phyloP scores from a whole-genome alignment of 2,329 filamentous ascomycete species.

The Colletotrichum brevisporum region DNA sequence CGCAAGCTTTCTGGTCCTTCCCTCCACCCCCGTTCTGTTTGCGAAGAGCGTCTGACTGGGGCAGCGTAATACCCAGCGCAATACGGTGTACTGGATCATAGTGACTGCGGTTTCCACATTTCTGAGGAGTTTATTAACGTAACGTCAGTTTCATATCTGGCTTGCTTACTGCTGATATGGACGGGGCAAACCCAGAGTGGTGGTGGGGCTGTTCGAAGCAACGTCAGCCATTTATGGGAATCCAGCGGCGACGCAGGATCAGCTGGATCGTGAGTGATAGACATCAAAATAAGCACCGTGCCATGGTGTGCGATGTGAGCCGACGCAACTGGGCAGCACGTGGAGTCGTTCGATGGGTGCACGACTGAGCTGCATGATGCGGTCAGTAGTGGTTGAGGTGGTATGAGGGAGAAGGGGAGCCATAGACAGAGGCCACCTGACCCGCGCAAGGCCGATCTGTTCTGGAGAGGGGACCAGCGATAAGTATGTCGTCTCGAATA shows the following conservation, averaged over 20 bases:
- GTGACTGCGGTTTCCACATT: constrained; percentile 23
- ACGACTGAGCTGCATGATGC: constrained; percentile 36
- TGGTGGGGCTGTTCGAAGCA: too few species aligned
- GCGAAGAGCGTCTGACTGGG: not conserved
- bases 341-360: constrained; percentile 31
- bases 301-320: not conserved
- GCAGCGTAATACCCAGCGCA: too few species aligned
- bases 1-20: constrained; percentile 29
- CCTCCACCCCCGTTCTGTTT: constrained; percentile 1
- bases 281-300: constrained; percentile 35
- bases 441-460: constrained; percentile 14
- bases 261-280: constrained; percentile 29
- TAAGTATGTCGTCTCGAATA: not conserved
- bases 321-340: constrained; percentile 17
- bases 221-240: too few species aligned
- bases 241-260: too few species aligned
- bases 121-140: not conserved
- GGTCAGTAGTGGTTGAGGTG: too few species aligned
- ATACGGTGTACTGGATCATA: too few species aligned
- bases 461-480: constrained; percentile 13
- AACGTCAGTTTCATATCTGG: too few species aligned
- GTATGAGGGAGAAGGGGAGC: too few species aligned
- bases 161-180: too few species aligned
- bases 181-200: too few species aligned
- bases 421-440: constrained; percentile 37